Evolutionary conservation across 192 early-diverging fungal species (phyloP).

Genomic region (Endogone sp.): DNA sequence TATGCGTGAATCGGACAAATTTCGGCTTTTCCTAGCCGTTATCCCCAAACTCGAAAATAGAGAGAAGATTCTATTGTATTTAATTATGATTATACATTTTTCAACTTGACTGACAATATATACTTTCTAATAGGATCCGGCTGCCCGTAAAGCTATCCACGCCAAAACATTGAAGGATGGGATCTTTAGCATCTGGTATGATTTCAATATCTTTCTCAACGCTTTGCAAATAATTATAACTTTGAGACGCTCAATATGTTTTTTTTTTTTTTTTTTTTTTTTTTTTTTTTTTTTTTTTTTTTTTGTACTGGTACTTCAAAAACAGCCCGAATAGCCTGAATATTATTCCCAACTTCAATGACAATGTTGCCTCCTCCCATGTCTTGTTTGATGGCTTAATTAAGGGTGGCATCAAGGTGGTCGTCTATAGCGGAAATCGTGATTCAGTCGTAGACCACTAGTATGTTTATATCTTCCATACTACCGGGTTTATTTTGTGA

Average conservation of each 20-base stretch:
- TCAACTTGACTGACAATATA: neutral
- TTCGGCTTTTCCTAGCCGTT: too few relatives aligned
- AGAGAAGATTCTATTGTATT: too few relatives aligned
- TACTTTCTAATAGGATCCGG: constrained; percentile 9
- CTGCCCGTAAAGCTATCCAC: constrained; percentile 17
- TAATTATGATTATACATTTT: too few relatives aligned
- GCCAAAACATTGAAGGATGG: constrained; percentile 11
- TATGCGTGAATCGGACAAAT: too few relatives aligned
- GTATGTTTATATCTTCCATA: constrained; percentile 8
- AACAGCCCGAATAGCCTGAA: neutral
- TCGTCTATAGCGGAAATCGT: constrained; percentile 3
- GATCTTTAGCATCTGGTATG: too few relatives aligned
- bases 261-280: too few relatives aligned
- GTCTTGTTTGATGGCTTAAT: constrained; percentile 12
- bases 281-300: too few relatives aligned
- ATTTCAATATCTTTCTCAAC: neutral
- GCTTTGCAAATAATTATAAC: too few relatives aligned
- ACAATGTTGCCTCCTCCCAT: constrained; percentile 1
- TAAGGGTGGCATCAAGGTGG: constrained; percentile 6
- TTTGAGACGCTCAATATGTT: too few relatives aligned
- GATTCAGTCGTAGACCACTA: constrained; percentile 10
- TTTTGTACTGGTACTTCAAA: too few relatives aligned
- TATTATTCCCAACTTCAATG: constrained; percentile 2
- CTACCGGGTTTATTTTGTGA: too few relatives aligned
- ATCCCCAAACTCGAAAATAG: too few relatives aligned